Evolutionary conservation across 768 basidiomycete genomes (phyloP).

Genomic region (Tulasnella sp.): DNA sequence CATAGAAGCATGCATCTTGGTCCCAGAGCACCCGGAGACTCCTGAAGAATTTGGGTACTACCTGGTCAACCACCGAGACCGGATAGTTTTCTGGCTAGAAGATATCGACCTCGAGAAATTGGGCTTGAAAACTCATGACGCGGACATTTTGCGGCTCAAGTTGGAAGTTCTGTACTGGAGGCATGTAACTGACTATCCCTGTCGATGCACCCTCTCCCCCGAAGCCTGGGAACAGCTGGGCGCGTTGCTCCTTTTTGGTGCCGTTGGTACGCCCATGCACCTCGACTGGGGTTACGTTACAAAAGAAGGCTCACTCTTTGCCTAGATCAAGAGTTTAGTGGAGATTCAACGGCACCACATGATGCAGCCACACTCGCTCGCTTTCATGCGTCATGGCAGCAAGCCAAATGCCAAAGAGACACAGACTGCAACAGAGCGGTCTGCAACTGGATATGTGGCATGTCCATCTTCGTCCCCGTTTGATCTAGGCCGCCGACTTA

Average conservation of each 20-base stretch:
- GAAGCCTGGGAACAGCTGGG: neutral
- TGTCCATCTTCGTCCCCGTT: neutral
- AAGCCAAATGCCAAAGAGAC: neutral
- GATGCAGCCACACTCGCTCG: neutral
- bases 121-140: neutral
- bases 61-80: neutral
- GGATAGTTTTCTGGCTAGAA: conserved; percentile 3
- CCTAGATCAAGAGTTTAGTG: neutral
- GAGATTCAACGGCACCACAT: neutral
- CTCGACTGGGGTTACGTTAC: too few relatives aligned
- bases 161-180: neutral
- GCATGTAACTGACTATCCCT: conserved; percentile 9
- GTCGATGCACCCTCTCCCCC: neutral
- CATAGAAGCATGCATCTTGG: neutral
- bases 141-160: neutral
- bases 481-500: neutral
- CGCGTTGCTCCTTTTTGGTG: neutral
- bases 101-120: neutral
- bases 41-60: neutral
- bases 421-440: neutral
- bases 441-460: neutral
- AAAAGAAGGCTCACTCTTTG: neutral
- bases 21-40: neutral
- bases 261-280: neutral
- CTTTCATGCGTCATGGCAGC: neutral